Base-by-base conservation (phyloP, 371 early-diverging fungal genomes). In the Syncephalastrum sp. region DNA sequence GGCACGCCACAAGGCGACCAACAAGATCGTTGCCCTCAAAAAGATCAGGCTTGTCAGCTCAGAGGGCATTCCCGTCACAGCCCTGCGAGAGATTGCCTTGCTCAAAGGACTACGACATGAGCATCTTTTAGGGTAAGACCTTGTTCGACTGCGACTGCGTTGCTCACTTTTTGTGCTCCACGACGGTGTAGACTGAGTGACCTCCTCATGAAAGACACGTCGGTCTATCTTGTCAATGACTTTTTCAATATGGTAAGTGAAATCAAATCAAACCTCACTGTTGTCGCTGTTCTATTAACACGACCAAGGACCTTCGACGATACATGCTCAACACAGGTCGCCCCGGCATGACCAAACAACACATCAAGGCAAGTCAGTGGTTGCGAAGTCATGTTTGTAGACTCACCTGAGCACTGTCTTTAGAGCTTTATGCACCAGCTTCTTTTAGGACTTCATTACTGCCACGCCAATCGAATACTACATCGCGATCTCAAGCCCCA, bases 181-280 rank as follows among this genome's bases (percentile, higher is more conserved):
- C 15, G 29, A n/a, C 8, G 42, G 7, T 53, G 3, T 73, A 93
- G 96, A 48, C 73, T 99, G 51, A 61, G 90, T 23, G 97, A 99
- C 65, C 92, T 98, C 50, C 88, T 97, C 47, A 91, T 97, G 73
- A 86, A 84, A 48, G 92, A 93, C 44, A 79, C 84, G 23, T 92
- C 91, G 64, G 86, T 99, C 19, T 99, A 94, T 74, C 77, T 99
- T 21, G 98, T 98, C 3, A 97, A 98, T 72, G 99, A 99, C 69
- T 99, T 88, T 69, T 72, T 94, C 50, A 97, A 99, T 58, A 78
- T 94, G 50, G 74, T 74, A 70, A 54, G 33, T 54, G 2, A 29
- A 1, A 33, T 23, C 23, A 3, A 2, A 46, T 16, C 23, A 52
- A 45, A 8, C 3, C 3, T 25, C 33, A 19, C 29, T 47, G 24